Base-by-base conservation (phyloP, 371 early-diverging fungal genomes). In the Saksenaea vasiformis region DNA sequence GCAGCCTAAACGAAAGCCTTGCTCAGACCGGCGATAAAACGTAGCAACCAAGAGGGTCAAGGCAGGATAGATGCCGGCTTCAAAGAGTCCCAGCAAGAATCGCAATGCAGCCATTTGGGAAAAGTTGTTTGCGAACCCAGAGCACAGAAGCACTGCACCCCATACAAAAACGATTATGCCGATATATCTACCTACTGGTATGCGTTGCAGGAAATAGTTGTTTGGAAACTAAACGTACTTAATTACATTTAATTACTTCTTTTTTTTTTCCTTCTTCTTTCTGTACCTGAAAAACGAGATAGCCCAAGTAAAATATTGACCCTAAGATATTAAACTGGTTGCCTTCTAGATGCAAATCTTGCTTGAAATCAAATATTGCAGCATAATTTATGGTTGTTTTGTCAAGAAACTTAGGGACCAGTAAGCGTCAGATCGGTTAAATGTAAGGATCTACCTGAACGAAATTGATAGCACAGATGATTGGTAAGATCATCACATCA, bases 311-410 rank as follows among this genome's bases (percentile, higher is more conserved):
- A 43, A 67, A 67, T 14, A 67, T 31, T 1, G 63, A 67, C 1
- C 67, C 62, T 28, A 58, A 56, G 3, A 76, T 44, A 57, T 71
- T 74, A 54, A 69, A 79, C 24, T 79, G 64, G 35, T 34, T 65
- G 9, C 71, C 76, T 1, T 38, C 28, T 11, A 79, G 39, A 10
- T 67, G 24, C 2, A 74, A 51, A 58, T 79, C 79, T 54, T 65
- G 22, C 36, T 73, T 72, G 17, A 79, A 69, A 31, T 37, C 58
- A 15, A 79, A 63, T 0, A 67, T 56, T 37, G 70, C 69, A 5
- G 74, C 76, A 56, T 79, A 79, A 34, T 68, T 74, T 60, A 79
- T 72, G 4, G 74, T 70, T 54, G 79, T 70, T 69, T 79, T 79
- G 66, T 79, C 79, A 31, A 79, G 39, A 66, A 76, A 79, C 74